Evolutionary conservation across 2,329 filamentous ascomycete species (phyloP), one percentile per base, ranked within the genome.

Genomic region (Tothia fuscella): DNA sequence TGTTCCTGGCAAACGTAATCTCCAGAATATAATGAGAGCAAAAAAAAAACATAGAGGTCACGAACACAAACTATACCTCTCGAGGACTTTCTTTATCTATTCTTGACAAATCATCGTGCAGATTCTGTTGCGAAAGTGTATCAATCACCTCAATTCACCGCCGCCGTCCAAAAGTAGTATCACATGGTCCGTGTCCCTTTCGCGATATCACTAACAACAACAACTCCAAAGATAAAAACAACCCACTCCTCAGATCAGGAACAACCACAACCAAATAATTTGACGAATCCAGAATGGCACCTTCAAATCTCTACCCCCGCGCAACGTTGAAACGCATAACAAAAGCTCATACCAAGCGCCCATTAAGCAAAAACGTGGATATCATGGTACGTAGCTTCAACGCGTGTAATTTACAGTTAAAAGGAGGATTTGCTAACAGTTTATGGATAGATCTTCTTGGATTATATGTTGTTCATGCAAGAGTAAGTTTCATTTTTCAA

Each of bases 261-360:
- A 36, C 33, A 34, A 21, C 17, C 19, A 22, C 33, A 36, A 22
- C 19, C 3, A 12, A 14, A 17, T 7, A 3, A 14, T 3, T 3
- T n/a, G 9, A n/a, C 3, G 19, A 21, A 35, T 10, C 16, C 14
- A 48, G 13, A 5, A 80, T 78, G 72, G 76, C 73, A 39, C 65
- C 73, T 10, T 69, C 76, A 17, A 78, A 80, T 55, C 89, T 84
- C 12, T 94, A 93, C 54, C 87, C 87, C 9, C 79, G 87, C 48
- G 78, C 76, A 14, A 91, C 84, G 0, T 70, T 94, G 52, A 91
- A 87, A 62, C 88, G 87, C 61, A 89, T 93, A 46, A 71, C 93
- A 54, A 94, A 93, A 63, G 86, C 85, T 14, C 86, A 93, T 60
- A 82, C 85, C 6, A 81, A 83, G 48, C 78, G 80, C 56, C 81